A percentile compares a stretch with the other conserved stretches of the same genome.
Conservation (phyloP, 306 rosid species). For the Trifolium pratense region DNA sequence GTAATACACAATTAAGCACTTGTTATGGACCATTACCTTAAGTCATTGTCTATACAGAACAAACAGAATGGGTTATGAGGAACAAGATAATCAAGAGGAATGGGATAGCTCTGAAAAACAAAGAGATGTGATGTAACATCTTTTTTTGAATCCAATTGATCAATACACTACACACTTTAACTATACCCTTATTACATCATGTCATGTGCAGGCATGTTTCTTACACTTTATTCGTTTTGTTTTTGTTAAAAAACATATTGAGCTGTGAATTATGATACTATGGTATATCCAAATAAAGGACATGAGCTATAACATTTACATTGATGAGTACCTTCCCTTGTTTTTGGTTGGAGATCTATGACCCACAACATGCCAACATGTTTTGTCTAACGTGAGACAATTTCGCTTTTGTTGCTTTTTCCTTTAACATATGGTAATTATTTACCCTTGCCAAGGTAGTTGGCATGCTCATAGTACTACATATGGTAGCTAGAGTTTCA, state of each 20-base stretch:
- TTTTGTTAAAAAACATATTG: constrained; percentile 40
- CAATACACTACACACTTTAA: background rate
- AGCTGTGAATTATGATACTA: constrained; percentile 22
- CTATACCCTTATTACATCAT: constrained; percentile 8
- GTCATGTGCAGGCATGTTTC: constrained; percentile 39
- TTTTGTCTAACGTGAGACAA: constrained; percentile 58
- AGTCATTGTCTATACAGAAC: constrained; percentile 36
- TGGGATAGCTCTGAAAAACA: constrained; percentile 33
- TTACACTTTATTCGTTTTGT: constrained; percentile 68
- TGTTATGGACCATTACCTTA: constrained; percentile 27
- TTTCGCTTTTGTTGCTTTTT: constrained; percentile 34
- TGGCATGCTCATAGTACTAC: constrained; percentile 1
- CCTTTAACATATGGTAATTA: constrained; percentile 34
- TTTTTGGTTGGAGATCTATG: constrained; percentile 48
- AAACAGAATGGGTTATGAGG: constrained; percentile 35
- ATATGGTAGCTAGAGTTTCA: background rate
- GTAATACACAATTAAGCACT: background rate
- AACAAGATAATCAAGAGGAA: constrained; percentile 35
- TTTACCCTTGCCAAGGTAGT: constrained; percentile 3
- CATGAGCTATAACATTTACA: constrained; percentile 24
- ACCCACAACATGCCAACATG: constrained; percentile 62
- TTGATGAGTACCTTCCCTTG: constrained; percentile 28
- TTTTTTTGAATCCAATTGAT: constrained; percentile 43
- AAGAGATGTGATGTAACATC: constrained; percentile 66
- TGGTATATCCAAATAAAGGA: constrained; percentile 14